phyloP scores from a whole-genome alignment of 2,329 filamentous ascomycete species.

The Neurospora sp. region DNA sequence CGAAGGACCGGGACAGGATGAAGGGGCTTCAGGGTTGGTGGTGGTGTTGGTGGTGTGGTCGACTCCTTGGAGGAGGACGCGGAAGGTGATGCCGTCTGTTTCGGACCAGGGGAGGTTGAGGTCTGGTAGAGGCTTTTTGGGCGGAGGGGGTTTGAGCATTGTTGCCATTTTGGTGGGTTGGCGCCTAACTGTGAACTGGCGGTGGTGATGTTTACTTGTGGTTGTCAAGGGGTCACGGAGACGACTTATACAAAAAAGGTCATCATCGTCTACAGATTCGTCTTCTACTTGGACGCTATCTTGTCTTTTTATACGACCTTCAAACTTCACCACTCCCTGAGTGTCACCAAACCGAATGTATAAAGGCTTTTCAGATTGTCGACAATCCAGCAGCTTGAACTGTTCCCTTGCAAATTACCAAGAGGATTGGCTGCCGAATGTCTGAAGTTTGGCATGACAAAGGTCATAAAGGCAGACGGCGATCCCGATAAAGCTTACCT shows the following conservation, averaged over 20 bases:
- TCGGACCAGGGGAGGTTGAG: not conserved
- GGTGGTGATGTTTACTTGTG: not conserved
- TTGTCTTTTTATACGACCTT: not conserved
- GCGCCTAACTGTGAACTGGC: not conserved
- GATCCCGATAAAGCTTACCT: not conserved
- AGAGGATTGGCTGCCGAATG: not conserved
- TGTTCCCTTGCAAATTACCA: not conserved
- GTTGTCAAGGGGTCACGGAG: no score
- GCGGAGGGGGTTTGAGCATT: not conserved
- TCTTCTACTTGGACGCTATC: no score
- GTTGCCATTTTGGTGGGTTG: not conserved
- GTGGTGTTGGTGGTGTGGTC: not conserved
- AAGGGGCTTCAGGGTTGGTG: not conserved
- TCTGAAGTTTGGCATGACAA: not conserved
- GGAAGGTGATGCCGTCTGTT: not conserved
- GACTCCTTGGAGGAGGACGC: not conserved
- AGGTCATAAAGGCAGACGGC: not conserved
- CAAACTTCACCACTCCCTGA: not conserved
- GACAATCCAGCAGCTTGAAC: not conserved
- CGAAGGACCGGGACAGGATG: not conserved
- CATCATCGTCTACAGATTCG: no score
- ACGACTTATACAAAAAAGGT: no score
- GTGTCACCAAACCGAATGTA: not conserved
- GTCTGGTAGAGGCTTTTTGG: not conserved
- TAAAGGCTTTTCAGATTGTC: not conserved